Evolutionary conservation across 169 alveolate species (phyloP), one percentile per base, ranked within the genome.

Genomic region (Babesia gibsoni): DNA sequence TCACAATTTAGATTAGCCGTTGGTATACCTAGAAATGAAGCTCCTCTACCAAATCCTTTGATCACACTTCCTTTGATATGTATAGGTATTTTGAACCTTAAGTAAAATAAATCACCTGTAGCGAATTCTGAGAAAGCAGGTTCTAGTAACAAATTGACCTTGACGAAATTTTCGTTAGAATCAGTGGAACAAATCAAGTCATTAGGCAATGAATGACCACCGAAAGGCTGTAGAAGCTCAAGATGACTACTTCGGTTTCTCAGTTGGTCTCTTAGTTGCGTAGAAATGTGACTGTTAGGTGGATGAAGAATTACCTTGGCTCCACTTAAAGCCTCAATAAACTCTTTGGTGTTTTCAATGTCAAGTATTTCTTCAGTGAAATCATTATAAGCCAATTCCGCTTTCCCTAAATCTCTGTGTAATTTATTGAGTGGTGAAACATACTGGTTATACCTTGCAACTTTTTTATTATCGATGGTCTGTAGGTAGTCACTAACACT

Each of bases 1-100:
- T 23, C 48, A 33, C 82, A 77, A 3, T 39, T 39, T 22, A 77
- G 41, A 42, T 77, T 77, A 0, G 86, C 86, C 1, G 86, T 77
- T 32, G 86, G 82, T 9, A 77, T 67, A 0, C 86, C 86, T 14
- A 77, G 37, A 43, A 46, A 57, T 0, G 73, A 27, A 2, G 67
- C 49, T 3, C 86, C 86, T 6, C 86, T 37, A 23, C 75, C 75
- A 12, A 41, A 37, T 7, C 86, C 86, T 29, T 65, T 52, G 8
- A 77, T 37, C 18, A 77, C 74, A 4, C 33, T 57, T 8, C 86
- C 86, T 14, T 49, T n/a, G 22, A 77, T 4, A 8, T 43, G 5
- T 14, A 53, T 22, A 1, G 79, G 66, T 8, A 22, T 4, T n/a
- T n/a, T 66, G 22, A 61, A 45, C 25, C 29, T 61, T 1, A 61